Evolutionary conservation across 2,329 filamentous ascomycete genomes (phyloP).

Genomic region (Pseudocercospora cruenta): DNA sequence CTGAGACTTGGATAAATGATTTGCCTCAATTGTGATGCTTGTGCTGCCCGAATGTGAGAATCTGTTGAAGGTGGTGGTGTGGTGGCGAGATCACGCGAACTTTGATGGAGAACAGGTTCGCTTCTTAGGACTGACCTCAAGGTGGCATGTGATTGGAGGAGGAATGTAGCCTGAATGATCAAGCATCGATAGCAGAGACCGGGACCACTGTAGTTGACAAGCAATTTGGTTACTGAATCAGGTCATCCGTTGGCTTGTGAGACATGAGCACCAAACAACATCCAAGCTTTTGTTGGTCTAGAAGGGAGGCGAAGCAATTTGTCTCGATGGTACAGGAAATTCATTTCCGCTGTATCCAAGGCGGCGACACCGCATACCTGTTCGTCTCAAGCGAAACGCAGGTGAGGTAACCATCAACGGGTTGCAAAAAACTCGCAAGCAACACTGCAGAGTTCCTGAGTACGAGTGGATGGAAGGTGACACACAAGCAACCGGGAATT

Average conservation of each 20-base stretch:
- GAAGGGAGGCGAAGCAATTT: neutral
- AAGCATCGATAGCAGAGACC: neutral
- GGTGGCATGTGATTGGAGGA: no score
- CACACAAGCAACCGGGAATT: neutral
- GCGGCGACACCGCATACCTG: neutral
- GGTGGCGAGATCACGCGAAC: neutral
- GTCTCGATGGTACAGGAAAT: no score
- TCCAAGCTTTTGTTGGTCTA: neutral
- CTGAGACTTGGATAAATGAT: neutral
- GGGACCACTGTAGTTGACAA: no score
- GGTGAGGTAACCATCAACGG: neutral
- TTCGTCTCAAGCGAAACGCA: neutral
- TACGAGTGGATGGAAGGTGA: neutral
- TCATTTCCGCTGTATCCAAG: no score
- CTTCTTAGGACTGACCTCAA: no score
- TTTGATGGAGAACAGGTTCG: neutral
- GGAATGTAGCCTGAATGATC: no score
- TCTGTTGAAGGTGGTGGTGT: neutral
- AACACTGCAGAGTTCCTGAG: neutral
- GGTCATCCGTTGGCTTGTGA: neutral
- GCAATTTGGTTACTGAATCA: neutral
- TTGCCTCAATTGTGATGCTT: neutral
- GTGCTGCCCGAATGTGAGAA: no score
- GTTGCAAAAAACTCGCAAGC: neutral
- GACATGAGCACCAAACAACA: neutral